Evolutionary conservation across 192 early-diverging fungal species (phyloP).

Genomic region (Coemansia asiatica): DNA sequence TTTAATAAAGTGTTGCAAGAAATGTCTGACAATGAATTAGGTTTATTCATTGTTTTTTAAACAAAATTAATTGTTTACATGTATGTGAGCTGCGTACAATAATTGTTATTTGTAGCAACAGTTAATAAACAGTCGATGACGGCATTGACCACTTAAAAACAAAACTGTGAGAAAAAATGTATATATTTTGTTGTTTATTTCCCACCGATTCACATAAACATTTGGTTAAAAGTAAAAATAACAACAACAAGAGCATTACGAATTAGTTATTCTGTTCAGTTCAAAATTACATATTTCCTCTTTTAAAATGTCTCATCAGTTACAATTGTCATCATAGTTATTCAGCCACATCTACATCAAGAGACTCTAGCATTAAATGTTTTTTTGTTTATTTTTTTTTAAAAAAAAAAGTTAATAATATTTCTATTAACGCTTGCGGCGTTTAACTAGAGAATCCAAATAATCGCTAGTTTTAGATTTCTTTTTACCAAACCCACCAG

Average conservation of each 20-base stretch:
- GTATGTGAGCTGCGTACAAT: too few species aligned
- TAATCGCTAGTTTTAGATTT: constrained; percentile 26
- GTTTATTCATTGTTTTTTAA: too few species aligned
- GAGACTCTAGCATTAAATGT: too few species aligned
- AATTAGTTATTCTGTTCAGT: not conserved
- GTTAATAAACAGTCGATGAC: too few species aligned
- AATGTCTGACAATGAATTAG: too few species aligned
- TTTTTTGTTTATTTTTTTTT: not conserved
- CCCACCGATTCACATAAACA: too few species aligned
- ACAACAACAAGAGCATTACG: not conserved
- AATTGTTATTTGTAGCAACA: too few species aligned
- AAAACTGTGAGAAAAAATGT: too few species aligned
- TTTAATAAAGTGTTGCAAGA: not conserved
- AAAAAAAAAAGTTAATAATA: not conserved
- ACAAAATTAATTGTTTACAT: too few species aligned
- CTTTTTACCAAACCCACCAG: constrained; percentile 9
- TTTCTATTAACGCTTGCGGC: constrained; percentile 12
- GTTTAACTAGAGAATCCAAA: constrained; percentile 36
- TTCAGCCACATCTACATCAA: not conserved
- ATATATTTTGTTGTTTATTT: too few species aligned
- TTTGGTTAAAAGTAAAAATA: too few species aligned
- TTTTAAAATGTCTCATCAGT: not conserved
- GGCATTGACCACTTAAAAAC: too few species aligned
- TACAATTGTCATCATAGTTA: not conserved
- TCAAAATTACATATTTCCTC: not conserved